These are phyloP conservation scores for Plasmodium sp. DNA, from an alignment of 169 alveolate species.

Conservation along the genomic window DNA sequence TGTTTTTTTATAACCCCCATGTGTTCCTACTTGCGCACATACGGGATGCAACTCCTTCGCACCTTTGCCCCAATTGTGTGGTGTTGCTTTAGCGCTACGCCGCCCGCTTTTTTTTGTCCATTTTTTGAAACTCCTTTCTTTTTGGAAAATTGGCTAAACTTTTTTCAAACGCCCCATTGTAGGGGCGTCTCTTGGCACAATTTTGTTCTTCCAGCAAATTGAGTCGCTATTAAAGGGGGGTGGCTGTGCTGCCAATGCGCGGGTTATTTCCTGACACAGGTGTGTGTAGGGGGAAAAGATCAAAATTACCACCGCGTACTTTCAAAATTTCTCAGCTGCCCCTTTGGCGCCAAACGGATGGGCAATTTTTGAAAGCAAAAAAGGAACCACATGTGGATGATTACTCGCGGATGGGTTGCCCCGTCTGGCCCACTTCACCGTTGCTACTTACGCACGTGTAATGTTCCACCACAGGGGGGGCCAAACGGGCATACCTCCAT, in stretches of 20 bases:
- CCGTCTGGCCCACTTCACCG: not conserved
- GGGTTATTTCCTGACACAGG: not conserved
- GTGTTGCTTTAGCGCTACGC: not conserved
- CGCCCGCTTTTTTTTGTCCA: not conserved
- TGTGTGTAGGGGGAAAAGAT: not conserved
- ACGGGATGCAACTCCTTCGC: not conserved
- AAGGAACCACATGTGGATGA: not conserved
- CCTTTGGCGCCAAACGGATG: not conserved
- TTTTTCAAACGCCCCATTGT: not conserved
- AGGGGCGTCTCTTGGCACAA: not conserved
- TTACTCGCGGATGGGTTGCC: not conserved
- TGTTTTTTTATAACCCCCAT: not conserved
- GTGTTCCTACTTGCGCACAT: not conserved
- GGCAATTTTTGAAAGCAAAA: not conserved
- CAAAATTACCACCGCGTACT: not conserved
- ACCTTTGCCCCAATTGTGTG: not conserved
- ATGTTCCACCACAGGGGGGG: not conserved
- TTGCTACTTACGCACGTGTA: not conserved
- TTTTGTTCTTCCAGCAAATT: not conserved
- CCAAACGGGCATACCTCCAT: not conserved
- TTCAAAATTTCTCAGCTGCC: not conserved
- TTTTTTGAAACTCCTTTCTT: not conserved
- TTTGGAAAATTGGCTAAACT: slow-evolving; percentile 7
- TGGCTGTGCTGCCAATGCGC: not conserved
- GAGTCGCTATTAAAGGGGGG: not conserved